Percentiles rank a stretch among this genome's conserved stretches.
phyloP scores from a whole-genome alignment of 345 rosid genomes.

The Melaleuca quinquenervia region DNA sequence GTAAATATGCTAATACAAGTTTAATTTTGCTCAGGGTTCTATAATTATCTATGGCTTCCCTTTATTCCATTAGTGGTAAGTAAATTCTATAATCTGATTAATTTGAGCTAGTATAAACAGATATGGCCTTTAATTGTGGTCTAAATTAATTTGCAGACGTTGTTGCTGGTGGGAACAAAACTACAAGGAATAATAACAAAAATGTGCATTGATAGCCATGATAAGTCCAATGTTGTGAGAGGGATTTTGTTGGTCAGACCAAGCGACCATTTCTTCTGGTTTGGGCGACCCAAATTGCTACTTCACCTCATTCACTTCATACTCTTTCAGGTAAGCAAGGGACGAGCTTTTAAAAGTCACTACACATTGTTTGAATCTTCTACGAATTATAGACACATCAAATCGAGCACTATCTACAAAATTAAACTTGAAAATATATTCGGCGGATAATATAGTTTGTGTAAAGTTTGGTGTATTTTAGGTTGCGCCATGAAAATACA shows the following conservation, averaged over 20 bases:
- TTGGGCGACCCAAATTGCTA: conserved; percentile 37
- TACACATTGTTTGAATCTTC: not conserved
- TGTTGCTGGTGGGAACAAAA: conserved; percentile 45
- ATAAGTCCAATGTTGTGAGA: conserved; percentile 33
- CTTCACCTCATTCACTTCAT: conserved; percentile 50
- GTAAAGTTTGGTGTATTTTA: not conserved
- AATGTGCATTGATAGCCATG: conserved; percentile 47
- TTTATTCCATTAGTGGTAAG: conserved; percentile 69
- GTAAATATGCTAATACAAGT: not conserved
- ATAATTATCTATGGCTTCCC: conserved; percentile 69
- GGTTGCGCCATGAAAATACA: not conserved
- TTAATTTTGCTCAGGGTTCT: conserved; percentile 25
- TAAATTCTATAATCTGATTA: not conserved
- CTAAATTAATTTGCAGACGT: conserved; percentile 20
- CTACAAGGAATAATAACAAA: conserved; percentile 41
- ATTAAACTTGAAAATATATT: not conserved
- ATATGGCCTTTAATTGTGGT: not conserved
- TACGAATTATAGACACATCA: not conserved
- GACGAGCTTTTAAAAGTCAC: not conserved
- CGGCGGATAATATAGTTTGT: not conserved
- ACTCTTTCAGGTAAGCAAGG: conserved; percentile 34
- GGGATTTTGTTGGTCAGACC: conserved; percentile 55
- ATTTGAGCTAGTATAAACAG: not conserved
- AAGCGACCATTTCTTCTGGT: conserved; percentile 54
- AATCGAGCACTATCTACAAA: no score